Evolutionary conservation across 306 rosid species (phyloP).

Genomic region (Pachyrhizus erosus): DNA sequence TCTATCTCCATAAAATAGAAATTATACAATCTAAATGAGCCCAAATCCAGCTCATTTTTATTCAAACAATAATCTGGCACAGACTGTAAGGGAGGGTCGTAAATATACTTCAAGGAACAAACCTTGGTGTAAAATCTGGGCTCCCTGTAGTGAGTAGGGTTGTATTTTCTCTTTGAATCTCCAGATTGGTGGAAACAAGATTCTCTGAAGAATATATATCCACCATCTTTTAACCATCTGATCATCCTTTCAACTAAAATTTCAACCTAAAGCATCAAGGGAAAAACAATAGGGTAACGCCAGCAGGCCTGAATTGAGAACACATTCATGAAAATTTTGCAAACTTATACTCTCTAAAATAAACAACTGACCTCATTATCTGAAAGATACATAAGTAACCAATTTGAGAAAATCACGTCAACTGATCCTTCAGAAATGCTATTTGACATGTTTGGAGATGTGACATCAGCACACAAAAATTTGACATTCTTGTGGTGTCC

Average conservation of each 20-base stretch:
- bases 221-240: slow-evolving; percentile 89
- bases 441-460: slow-evolving; percentile 62
- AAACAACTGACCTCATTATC: slow-evolving; percentile 74
- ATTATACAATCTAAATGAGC: slow-evolving; percentile 23
- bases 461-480: slow-evolving; percentile 93
- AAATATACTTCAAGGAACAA: slow-evolving; percentile 35
- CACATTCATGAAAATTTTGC: background rate
- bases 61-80: slow-evolving; percentile 15
- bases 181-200: slow-evolving; percentile 99
- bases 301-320: slow-evolving; percentile 7
- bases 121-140: slow-evolving; percentile 96
- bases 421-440: slow-evolving; percentile 67
- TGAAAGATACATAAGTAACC: slow-evolving; percentile 97
- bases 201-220: slow-evolving; percentile 87
- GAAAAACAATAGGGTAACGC: slow-evolving; percentile 6
- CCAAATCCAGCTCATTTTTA: background rate
- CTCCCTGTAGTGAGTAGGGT: slow-evolving; percentile 97
- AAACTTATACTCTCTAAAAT: background rate
- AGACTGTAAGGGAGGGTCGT: background rate
- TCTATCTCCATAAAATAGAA: slow-evolving; percentile 17
- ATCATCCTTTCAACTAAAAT: slow-evolving; percentile 77
- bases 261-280: slow-evolving; percentile 61
- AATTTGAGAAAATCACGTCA: slow-evolving; percentile 90
- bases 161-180: slow-evolving; percentile 86
- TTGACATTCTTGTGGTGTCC: slow-evolving; percentile 82